phyloP scores from a whole-genome alignment of 108 stramenopile species.

The Pseudonitzschia delicatissima region DNA sequence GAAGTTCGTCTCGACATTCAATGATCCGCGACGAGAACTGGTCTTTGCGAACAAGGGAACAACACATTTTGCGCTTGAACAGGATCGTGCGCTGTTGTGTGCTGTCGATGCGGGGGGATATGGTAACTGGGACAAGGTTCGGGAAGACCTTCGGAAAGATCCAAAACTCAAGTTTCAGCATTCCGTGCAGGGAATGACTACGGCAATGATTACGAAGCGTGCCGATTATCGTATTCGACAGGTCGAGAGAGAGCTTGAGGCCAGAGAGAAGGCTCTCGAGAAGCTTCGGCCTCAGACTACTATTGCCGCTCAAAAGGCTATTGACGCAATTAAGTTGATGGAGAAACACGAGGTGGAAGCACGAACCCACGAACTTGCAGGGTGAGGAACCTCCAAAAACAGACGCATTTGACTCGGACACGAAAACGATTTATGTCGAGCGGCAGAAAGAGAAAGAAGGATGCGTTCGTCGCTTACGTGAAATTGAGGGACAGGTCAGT shows the following conservation, averaged over 20 bases:
- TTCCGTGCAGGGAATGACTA: constrained; percentile 86
- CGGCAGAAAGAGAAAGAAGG: constrained; percentile 59
- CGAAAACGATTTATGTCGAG: constrained; percentile 46
- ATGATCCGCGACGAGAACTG: constrained; percentile 81
- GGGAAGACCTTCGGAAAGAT: constrained; percentile 71
- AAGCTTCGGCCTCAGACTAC: constrained; percentile 62
- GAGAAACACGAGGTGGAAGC: constrained; percentile 77
- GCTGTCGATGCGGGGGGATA: constrained; percentile 85
- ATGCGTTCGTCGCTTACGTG: constrained; percentile 63
- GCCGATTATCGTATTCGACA: constrained; percentile 88
- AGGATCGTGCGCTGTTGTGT: constrained; percentile 85
- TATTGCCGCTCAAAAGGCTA: constrained; percentile 68
- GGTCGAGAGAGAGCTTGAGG: constrained; percentile 86
- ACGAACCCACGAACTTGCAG: constrained; percentile 45
- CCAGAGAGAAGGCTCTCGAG: constrained; percentile 75
- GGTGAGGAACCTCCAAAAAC: constrained; percentile 58
- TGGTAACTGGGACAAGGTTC: constrained; percentile 84
- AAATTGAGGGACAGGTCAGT: constrained; percentile 82
- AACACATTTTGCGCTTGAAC: constrained; percentile 79
- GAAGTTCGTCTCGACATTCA: constrained; percentile 80
- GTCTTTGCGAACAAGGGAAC: constrained; percentile 89
- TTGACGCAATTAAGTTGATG: constrained; percentile 70
- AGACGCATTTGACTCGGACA: constrained; percentile 31
- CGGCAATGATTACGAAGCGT: constrained; percentile 77
- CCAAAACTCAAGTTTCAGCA: constrained; percentile 75